Evolutionary conservation across 805 yeast species (phyloP), one percentile per base, ranked within the genome.

Genomic region (Wickerhamiella kurtzmanii): DNA sequence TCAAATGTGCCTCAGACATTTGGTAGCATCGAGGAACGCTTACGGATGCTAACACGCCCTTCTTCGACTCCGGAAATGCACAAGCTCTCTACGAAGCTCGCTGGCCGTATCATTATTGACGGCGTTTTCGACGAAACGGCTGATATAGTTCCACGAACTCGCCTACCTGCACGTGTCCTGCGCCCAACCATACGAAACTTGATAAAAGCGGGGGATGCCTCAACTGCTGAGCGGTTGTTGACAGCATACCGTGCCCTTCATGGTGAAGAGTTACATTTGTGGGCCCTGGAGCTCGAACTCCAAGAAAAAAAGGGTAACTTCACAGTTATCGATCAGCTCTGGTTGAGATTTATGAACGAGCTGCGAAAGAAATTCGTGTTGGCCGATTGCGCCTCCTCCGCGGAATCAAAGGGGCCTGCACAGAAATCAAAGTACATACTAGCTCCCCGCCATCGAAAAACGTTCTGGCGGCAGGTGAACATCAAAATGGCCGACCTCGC

Each of bases 61-160:
- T 52, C 54, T 3, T 16, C 54, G 4, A 6, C 32, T 25, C 9
- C 50, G 15, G 2, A 13, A 4, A 39, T 37, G 35, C 35, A 48
- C 9, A 38, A 42, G 11, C 16, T 28, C 6, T 15, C 41, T 17
- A 55, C 57, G 3, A 35, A 41, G n/a, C 32, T 19, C 6, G 48
- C 52, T 13, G 50, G 47, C 8, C 15, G 41, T 21, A 38, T 22
- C 6, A 42, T 57, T 11, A 40, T 59, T n/a, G 51, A 50, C 15
- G 56, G 54, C 3, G 42, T 50, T 15, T 49, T 60, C 17, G 66
- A 63, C 47, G 48, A 57, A 15, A 43, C 46, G 4, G 50, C 63
- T 0, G 28, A 48, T 0, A 37, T 46, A 9, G 50, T 60, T 2
- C 64, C 65, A 1, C 53, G 65, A 6, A 53, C 54, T n/a, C 46